Evolutionary conservation across 495 filamentous ascomycete species (phyloP), one percentile per base, ranked within the genome.

Genomic region (Aspergillus hancockii): DNA sequence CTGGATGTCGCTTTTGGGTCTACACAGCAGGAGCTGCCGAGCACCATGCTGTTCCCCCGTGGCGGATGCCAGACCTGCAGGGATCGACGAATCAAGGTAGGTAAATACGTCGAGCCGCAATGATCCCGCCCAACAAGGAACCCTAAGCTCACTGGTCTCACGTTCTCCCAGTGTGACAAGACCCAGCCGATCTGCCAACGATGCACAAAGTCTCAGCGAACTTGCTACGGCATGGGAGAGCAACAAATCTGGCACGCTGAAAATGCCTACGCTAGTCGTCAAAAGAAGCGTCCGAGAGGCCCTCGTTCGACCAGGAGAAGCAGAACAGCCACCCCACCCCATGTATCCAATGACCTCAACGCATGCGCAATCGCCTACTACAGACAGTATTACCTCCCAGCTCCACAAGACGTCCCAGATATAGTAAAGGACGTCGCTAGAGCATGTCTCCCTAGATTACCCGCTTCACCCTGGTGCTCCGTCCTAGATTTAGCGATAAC

Each of bases 201-300:
- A 19, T 52, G 50, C 21, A 36, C 38, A 32, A 52, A 52, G 13
- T 52, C 50, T 52, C 50, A 25, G 18, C 50, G 50, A 38, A 36
- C 31, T 18, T 52, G 50, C 50, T 23, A 22, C 34, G 50, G 31
- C 16, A 5, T 34, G 30, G 1, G 30, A 8, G 31, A 38, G 5
- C 30, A 32, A 38, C 50, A 23, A 22, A n/a, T 36, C 14, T 38
- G 31, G 30, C 50, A 52, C 31, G 30, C 30, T 16, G 50, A 52
- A 8, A 52, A 52, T 36, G n/a, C 31, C 16, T 52, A 38, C 14
- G 50, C 50, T 10, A 36, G 19, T 23, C 30, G 50, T 10, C 31
- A 36, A 22, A 23, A 21, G 18, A 52, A 38, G 16, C 50, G 50
- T 9, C 50, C 50, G 22, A 52, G 50, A 18, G 50, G 50, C 21